Percentiles rank a stretch among this genome's conserved stretches.
Evolutionary conservation across 768 basidiomycete species (phyloP).

Genomic region (Pisolithus albus): DNA sequence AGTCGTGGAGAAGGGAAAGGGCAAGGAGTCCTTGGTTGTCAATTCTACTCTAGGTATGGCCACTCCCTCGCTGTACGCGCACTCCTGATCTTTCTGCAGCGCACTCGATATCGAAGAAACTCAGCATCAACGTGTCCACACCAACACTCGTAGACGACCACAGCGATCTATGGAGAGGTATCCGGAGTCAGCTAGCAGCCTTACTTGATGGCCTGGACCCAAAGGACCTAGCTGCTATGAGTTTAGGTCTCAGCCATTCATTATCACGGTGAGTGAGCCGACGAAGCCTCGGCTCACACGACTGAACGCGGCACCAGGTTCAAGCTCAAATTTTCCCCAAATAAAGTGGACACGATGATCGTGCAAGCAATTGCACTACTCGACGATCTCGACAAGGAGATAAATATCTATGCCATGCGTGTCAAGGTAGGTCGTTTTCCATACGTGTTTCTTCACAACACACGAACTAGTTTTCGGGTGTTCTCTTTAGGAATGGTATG

Average conservation of each 20-base stretch:
- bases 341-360: slow-evolving; percentile 99
- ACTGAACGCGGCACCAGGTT: slow-evolving; percentile 49
- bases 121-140: slow-evolving; percentile 77
- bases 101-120: slow-evolving; percentile 85
- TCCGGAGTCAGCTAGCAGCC: slow-evolving; percentile 78
- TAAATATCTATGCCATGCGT: slow-evolving; percentile 99
- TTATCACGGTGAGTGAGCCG: slow-evolving; percentile 65
- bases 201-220: slow-evolving; percentile 89
- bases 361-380: slow-evolving; percentile 97
- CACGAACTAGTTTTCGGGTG: neutral
- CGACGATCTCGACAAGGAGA: slow-evolving; percentile 98
- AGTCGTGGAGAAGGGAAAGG: slow-evolving; percentile 83
- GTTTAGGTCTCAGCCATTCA: slow-evolving; percentile 93
- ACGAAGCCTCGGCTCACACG: neutral
- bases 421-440: slow-evolving; percentile 66
- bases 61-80: neutral
- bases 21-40: slow-evolving; percentile 78
- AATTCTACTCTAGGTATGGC: slow-evolving; percentile 84
- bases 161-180: slow-evolving; percentile 91
- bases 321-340: slow-evolving; percentile 99
- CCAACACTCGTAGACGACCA: slow-evolving; percentile 49
- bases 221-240: slow-evolving; percentile 95
- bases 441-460: neutral
- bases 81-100: slow-evolving; percentile 35
- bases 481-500: slow-evolving; percentile 89